Conservation (phyloP, 805 yeast species). For the Candida koratica region DNA sequence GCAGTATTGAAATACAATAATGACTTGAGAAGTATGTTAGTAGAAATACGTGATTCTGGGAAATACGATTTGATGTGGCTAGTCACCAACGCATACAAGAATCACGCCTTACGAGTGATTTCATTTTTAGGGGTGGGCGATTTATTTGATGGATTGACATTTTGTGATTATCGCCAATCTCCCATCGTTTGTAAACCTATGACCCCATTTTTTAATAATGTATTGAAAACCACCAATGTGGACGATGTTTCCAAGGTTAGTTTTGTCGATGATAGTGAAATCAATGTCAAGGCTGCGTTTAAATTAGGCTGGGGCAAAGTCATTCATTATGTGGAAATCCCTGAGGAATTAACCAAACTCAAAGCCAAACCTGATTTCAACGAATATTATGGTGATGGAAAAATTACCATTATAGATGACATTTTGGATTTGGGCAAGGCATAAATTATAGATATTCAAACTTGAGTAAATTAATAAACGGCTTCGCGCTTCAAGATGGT, state of each 20-base stretch:
- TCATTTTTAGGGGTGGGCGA: slow-evolving; percentile 85
- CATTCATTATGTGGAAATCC: slow-evolving; percentile 72
- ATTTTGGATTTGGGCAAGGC: slow-evolving; percentile 36
- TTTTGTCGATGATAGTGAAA: slow-evolving; percentile 83
- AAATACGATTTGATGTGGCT: slow-evolving; percentile 79
- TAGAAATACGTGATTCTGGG: slow-evolving; percentile 37
- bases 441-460: too few relatives aligned
- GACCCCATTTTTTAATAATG: slow-evolving; percentile 58
- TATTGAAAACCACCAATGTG: slow-evolving; percentile 51
- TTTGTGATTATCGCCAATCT: slow-evolving; percentile 74
- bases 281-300: slow-evolving; percentile 72
- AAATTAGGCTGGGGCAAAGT: slow-evolving; percentile 68
- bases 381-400: slow-evolving; percentile 29
- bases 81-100: slow-evolving; percentile 90
- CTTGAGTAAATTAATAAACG: too few relatives aligned
- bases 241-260: slow-evolving; percentile 45
- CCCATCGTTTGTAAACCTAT: slow-evolving; percentile 90
- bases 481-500: too few relatives aligned
- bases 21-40: slow-evolving; percentile 49
- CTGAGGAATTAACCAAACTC: slow-evolving; percentile 44
- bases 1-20: slow-evolving; percentile 64
- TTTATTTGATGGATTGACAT: slow-evolving; percentile 88
- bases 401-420: slow-evolving; percentile 30
- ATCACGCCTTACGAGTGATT: slow-evolving; percentile 80
- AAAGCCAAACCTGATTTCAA: slow-evolving; percentile 24